A percentile compares a stretch with the other conserved stretches of the same genome.
Evolutionary conservation across 805 yeast genomes (phyloP).

Genomic region (Metahyphopichia silvanorum): DNA sequence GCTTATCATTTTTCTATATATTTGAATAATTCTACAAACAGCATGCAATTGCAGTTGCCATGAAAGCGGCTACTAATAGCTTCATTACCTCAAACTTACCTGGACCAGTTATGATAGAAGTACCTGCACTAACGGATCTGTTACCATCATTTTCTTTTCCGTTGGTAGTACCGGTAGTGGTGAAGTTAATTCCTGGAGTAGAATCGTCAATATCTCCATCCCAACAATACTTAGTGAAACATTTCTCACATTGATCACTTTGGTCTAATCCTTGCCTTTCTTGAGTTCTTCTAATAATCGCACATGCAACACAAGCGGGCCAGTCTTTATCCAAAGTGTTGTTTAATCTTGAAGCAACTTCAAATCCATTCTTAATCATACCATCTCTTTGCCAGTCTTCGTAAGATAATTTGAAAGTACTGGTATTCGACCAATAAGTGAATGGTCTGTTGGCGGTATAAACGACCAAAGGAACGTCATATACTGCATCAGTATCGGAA

Average conservation of each 20-base stretch:
- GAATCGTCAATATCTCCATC: slow-evolving; percentile 39
- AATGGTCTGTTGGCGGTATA: slow-evolving; percentile 73
- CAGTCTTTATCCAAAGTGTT: slow-evolving; percentile 66
- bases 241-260: slow-evolving; percentile 64
- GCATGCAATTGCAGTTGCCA: no score
- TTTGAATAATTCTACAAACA: no score
- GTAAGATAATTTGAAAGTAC: slow-evolving; percentile 67
- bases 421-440: slow-evolving; percentile 64
- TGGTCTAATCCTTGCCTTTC: slow-evolving; percentile 62
- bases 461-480: slow-evolving; percentile 70
- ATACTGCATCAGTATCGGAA: slow-evolving; percentile 15
- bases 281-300: slow-evolving; percentile 72
- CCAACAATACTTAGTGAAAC: slow-evolving; percentile 80
- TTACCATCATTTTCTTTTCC: slow-evolving; percentile 20
- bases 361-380: slow-evolving; percentile 73
- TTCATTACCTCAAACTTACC: no score
- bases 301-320: slow-evolving; percentile 78
- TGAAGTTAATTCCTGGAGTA: slow-evolving; percentile 24
- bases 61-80: no score
- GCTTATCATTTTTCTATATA: no score
- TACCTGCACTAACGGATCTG: slow-evolving; percentile 14
- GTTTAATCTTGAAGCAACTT: slow-evolving; percentile 62
- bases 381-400: slow-evolving; percentile 51
- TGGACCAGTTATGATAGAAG: slow-evolving; percentile 10
- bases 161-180: slow-evolving; percentile 25